phyloP scores from a whole-genome alignment of 2,329 filamentous ascomycete species.

The Tolypocladium tropicale region DNA sequence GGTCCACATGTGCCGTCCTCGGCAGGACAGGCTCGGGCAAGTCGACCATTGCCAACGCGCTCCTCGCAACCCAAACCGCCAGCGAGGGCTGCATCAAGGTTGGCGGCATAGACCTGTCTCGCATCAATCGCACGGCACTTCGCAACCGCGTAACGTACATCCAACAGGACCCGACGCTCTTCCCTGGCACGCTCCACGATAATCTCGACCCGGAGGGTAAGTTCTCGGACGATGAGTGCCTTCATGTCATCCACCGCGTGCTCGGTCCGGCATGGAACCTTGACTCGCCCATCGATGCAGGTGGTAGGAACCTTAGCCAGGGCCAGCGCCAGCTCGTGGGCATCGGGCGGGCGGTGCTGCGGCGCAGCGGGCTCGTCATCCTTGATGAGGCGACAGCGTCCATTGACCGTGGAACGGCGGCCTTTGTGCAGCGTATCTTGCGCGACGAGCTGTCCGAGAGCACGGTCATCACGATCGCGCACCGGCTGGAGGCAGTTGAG shows the following conservation, averaged over 20 bases:
- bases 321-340: slow-evolving; percentile 53
- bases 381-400: slow-evolving; percentile 57
- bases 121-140: slow-evolving; percentile 43
- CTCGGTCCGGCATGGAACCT: slow-evolving; percentile 40
- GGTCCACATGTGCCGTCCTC: slow-evolving; percentile 55
- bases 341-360: slow-evolving; percentile 48
- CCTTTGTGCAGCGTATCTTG: slow-evolving; percentile 46
- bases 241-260: slow-evolving; percentile 45
- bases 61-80: slow-evolving; percentile 46
- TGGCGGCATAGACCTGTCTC: slow-evolving; percentile 40
- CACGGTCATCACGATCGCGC: slow-evolving; percentile 58
- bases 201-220: slow-evolving; percentile 61
- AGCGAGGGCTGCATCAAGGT: slow-evolving; percentile 40
- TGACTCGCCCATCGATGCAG: slow-evolving; percentile 42
- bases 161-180: slow-evolving; percentile 53
- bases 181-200: slow-evolving; percentile 47
- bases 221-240: slow-evolving; percentile 40
- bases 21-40: slow-evolving; percentile 84
- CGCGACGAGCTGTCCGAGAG: slow-evolving; percentile 42
- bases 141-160: slow-evolving; percentile 51
- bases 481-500: slow-evolving; percentile 51
- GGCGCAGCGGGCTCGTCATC: slow-evolving; percentile 49
- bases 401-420: slow-evolving; percentile 49
- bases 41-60: slow-evolving; percentile 57
- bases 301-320: slow-evolving; percentile 52